Evolutionary conservation across 139 green algal genomes (phyloP), one percentile per base, ranked within the genome.

Genomic region (Chlamydomonas applanata): DNA sequence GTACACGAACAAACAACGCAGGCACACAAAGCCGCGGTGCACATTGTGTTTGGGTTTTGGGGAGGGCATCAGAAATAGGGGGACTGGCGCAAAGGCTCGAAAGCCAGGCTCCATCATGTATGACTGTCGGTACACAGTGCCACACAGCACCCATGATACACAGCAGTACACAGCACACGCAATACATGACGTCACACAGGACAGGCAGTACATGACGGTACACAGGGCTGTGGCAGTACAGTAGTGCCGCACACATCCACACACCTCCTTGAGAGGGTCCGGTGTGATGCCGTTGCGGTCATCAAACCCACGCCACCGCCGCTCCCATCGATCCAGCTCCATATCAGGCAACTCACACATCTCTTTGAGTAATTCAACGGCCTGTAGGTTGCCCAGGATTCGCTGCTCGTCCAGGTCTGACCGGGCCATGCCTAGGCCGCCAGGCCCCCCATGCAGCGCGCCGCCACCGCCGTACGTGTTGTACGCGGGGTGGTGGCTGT

Each of bases 331-430:
- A 72, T 90, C 82, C 45, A 90, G 69, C 64, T 36, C 64, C 64
- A 60, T 57, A n/a, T 71, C 66, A 17, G 87, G 87, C 72, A 92
- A 69, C 62, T 80, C 70, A 11, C 45, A 75, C 72, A 91, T 88
- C 34, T 79, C 66, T 66, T 92, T 91, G 29, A 97, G 71, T 34
- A 84, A 70, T 80, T 97, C 91, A 0, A 89, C 79, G 13, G 82
- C 85, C 72, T 91, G 79, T 30, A 69, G 25, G 69, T 75, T 75
- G 52, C 40, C 63, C 4, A 75, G 13, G 53, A 75, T 75, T 49
- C 85, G 85, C 80, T 88, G 82, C 81, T 96, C 89, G 62, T 95
- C 91, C 49, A 90, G 86, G 49, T 91, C 86, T 24, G 69, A 79
- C 24, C 60, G 59, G 1, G 74, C 56, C 29, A 81, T 33, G 49